A percentile compares a stretch with the other conserved stretches of the same genome.
These are phyloP conservation scores for Insectozyma bohioensis DNA, from an alignment of 1,139 yeast species.

Conservation along the genomic window DNA sequence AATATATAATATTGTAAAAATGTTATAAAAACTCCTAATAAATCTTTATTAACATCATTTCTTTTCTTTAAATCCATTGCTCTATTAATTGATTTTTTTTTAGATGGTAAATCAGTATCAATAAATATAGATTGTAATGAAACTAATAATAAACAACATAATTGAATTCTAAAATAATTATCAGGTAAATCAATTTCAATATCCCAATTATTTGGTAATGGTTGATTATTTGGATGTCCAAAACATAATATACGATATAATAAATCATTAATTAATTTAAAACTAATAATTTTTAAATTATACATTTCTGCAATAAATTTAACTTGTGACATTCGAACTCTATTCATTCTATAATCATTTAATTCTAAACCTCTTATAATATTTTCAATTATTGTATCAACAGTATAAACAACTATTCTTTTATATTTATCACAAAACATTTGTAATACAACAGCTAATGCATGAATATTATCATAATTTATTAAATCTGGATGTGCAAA, in stretches of 20 bases:
- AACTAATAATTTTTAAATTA: slow-evolving; percentile 48
- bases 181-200: slow-evolving; percentile 58
- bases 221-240: slow-evolving; percentile 69
- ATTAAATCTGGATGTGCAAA: slow-evolving; percentile 65
- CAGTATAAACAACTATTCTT: slow-evolving; percentile 40
- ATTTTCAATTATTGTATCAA: slow-evolving; percentile 69
- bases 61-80: slow-evolving; percentile 11
- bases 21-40: slow-evolving; percentile 48
- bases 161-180: slow-evolving; percentile 70
- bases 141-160: slow-evolving; percentile 38
- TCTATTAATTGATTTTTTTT: slow-evolving; percentile 10
- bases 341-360: slow-evolving; percentile 59
- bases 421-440: slow-evolving; percentile 32
- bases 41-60: slow-evolving; percentile 18
- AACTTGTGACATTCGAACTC: slow-evolving; percentile 62
- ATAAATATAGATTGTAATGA: slow-evolving; percentile 16
- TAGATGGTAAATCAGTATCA: slow-evolving; percentile 11
- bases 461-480: slow-evolving; percentile 52
- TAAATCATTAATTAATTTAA: slow-evolving; percentile 50
- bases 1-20: slow-evolving; percentile 76
- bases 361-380: slow-evolving; percentile 66
- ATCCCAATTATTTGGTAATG: slow-evolving; percentile 44
- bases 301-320: slow-evolving; percentile 60
- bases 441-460: slow-evolving; percentile 50
- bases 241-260: slow-evolving; percentile 60